Evolutionary conservation across 345 rosid genomes (phyloP).

Genomic region (Arabidopsis thaliana): TAIR10.1 NC_003071.7:16075001-16075500

Average conservation of each 20-base stretch:
- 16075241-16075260: background rate
- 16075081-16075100: slow-evolving; percentile 22
- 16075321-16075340: slow-evolving; percentile 3
- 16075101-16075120: slow-evolving; percentile 30
- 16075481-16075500: too few species aligned
- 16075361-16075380: background rate
- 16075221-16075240: background rate
- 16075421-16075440: slow-evolving; percentile 28
- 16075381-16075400: background rate
- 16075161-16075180: background rate
- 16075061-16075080: slow-evolving; percentile 19
- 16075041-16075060: slow-evolving; percentile 22
- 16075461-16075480: background rate
- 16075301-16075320: background rate
- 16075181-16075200: background rate
- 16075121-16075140: background rate
- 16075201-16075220: background rate
- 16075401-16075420: slow-evolving; percentile 22
- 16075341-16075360: slow-evolving; percentile 36
- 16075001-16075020: slow-evolving; percentile 20
- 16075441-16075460: slow-evolving; percentile 3
- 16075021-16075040: background rate
- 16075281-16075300: slow-evolving; percentile 38
- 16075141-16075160: background rate
- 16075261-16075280: slow-evolving; percentile 40